phyloP scores from a whole-genome alignment of 331 rosid species.

The Quercus tomentella region DNA sequence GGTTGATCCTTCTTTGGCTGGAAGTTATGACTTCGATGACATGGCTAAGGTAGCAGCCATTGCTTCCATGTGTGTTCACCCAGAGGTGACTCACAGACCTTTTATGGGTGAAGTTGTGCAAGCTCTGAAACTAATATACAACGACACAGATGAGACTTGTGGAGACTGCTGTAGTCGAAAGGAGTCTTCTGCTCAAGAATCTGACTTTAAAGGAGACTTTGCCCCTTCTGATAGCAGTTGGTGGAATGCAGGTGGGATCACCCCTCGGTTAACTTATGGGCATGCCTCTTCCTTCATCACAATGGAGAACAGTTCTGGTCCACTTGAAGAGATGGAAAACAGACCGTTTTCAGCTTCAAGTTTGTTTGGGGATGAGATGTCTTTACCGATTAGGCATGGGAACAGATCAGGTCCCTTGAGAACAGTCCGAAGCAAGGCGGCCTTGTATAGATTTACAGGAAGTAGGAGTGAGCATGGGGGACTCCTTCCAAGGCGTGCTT shows the following conservation, averaged over 20 bases:
- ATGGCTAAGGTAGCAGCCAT: conserved; percentile 93
- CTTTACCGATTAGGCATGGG: conserved; percentile 61
- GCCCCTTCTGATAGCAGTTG: conserved; percentile 69
- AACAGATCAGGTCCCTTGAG: conserved; percentile 86
- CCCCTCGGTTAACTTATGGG: conserved; percentile 52
- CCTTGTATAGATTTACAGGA: conserved; percentile 51
- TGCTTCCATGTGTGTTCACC: conserved; percentile 85
- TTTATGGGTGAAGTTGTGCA: conserved; percentile 99
- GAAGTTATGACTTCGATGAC: conserved; percentile 71
- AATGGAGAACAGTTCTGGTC: conserved; percentile 88
- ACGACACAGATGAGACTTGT: conserved; percentile 61
- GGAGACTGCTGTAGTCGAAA: conserved; percentile 60
- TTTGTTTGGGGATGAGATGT: conserved; percentile 48
- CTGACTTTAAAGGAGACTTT: too few species aligned
- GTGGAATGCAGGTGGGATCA: conserved; percentile 70
- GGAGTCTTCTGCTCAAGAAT: conserved; percentile 48
- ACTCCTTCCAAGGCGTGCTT: conserved; percentile 43
- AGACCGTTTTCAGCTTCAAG: conserved; percentile 65
- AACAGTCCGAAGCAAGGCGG: conserved; percentile 59
- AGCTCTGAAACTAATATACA: conserved; percentile 87
- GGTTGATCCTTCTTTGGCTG: conserved; percentile 79
- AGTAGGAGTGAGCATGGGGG: conserved; percentile 76
- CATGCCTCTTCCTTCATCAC: conserved; percentile 64
- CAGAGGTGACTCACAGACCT: conserved; percentile 28
- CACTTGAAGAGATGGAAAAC: conserved; percentile 69